Base-by-base conservation (phyloP, 2,329 filamentous ascomycete genomes). In the Exophiala oligosperma region DNA sequence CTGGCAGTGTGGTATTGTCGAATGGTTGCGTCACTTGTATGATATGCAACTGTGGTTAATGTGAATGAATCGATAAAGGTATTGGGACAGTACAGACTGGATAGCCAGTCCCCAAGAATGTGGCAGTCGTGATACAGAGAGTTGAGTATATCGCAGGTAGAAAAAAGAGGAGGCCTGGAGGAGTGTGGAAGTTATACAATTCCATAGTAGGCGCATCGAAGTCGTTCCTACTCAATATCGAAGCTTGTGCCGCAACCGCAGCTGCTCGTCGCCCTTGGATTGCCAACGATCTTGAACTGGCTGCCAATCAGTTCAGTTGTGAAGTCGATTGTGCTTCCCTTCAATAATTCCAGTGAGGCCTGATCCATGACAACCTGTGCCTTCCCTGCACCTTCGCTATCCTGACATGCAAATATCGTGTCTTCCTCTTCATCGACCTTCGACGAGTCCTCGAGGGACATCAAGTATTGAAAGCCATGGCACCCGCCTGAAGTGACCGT, bases 181-280 rank as follows among this genome's bases (percentile, higher is more conserved):
- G 32, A 35, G 32, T 35, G 17, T 37, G 14, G 14, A 37, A 37
- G 35, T 14, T 37, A 14, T 37, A 23, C 8, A 5, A 9, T 7
- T 23, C 40, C 14, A n/a, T 43, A 4, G 14, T 7, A 43, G 9
- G 40, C 11, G 40, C 5, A 43, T 8, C 6, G 11, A 17, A 7
- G 44, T 48, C 26, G 23, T 24, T 28, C n/a, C 72, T 83, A 75
- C 71, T 92, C 91, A 65, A 97, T 91, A 76, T 97, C 94, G 75
- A 99, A 99, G 72, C 93, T 97, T 14, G 93, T 97, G 6, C 94
- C 94, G 74, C 94, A 99, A 1, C 94, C 94, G 77, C 94, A 99
- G 73, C 90, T 96, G 75, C 92, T 97, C 57, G 89, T 91, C 3
- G 94, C 94, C 41, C 86, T 80, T 0, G 94, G 94, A 70, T 97